Conservation (phyloP, 306 rosid species). For the Fragaria vesca region DNA sequence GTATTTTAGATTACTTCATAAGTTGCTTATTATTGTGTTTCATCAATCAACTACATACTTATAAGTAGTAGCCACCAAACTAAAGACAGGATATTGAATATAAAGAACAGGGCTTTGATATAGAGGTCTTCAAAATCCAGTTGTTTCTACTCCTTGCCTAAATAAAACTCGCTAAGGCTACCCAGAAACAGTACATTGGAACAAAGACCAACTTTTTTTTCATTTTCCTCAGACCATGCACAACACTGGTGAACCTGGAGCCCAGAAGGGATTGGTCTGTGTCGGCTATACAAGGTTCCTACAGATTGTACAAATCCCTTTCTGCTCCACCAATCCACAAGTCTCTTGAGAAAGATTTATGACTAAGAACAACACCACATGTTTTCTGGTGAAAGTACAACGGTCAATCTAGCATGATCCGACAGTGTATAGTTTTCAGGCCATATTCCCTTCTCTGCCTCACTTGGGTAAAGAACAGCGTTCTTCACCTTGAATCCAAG, state of each 20-base stretch:
- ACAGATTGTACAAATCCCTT: not conserved
- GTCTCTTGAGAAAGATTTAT: conserved; percentile 8
- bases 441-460: conserved; percentile 83
- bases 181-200: conserved; percentile 22
- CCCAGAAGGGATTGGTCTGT: not conserved
- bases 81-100: not conserved
- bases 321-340: not conserved
- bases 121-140: not conserved
- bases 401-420: conserved; percentile 77
- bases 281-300: conserved; percentile 8
- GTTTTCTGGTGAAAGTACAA: conserved; percentile 51
- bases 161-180: conserved; percentile 36
- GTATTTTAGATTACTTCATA: not conserved
- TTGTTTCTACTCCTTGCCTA: conserved; percentile 18
- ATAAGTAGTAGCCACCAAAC: not conserved
- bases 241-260: not conserved
- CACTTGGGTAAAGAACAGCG: conserved; percentile 65
- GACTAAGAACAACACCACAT: conserved; percentile 43
- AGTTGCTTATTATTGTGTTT: not conserved
- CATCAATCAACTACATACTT: not conserved
- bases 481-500: conserved; percentile 73
- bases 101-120: not conserved
- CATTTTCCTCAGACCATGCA: not conserved
- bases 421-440: conserved; percentile 81
- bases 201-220: not conserved